Conservation (phyloP, 768 basidiomycete species). For the Amanita phalloides region DNA sequence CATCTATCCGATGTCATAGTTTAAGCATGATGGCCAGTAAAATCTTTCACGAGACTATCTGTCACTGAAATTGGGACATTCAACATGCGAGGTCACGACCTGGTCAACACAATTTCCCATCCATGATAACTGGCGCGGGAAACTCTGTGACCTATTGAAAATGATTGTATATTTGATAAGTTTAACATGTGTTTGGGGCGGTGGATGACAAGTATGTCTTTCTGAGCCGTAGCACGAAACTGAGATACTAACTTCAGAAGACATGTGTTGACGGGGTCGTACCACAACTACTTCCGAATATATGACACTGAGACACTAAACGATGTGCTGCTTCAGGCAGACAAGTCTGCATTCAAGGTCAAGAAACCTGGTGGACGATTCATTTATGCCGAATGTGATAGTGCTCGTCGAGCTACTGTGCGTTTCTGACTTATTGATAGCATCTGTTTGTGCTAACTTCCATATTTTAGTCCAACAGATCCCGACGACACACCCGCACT, state of each 20-base stretch:
- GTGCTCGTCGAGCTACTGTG: no score
- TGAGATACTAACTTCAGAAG: slow-evolving; percentile 18
- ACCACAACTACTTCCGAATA: slow-evolving; percentile 99
- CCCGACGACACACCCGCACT: no score
- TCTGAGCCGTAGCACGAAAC: slow-evolving; percentile 5
- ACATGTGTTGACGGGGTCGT: slow-evolving; percentile 96
- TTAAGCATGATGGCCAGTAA: slow-evolving; percentile 94
- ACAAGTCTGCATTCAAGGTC: slow-evolving; percentile 98
- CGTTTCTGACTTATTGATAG: no score
- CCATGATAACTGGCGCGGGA: slow-evolving; percentile 94
- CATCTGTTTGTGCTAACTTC: no score
- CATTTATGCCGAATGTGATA: no score
- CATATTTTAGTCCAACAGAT: no score
- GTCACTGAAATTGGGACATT: slow-evolving; percentile 97
- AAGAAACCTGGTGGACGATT: slow-evolving; percentile 93
- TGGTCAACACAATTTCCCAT: slow-evolving; percentile 96
- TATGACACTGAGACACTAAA: slow-evolving; percentile 84
- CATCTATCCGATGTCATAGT: slow-evolving; percentile 99
- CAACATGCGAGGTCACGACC: slow-evolving; percentile 97
- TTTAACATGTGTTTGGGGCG: slow-evolving; percentile 98
- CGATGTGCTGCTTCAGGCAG: slow-evolving; percentile 93
- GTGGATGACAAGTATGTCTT: slow-evolving; percentile 88
- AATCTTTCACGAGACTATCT: slow-evolving; percentile 96
- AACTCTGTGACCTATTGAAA: slow-evolving; percentile 97
- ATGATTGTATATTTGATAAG: slow-evolving; percentile 99